phyloP scores from a whole-genome alignment of 495 filamentous ascomycete genomes.

The Rhypophila decipiens region DNA sequence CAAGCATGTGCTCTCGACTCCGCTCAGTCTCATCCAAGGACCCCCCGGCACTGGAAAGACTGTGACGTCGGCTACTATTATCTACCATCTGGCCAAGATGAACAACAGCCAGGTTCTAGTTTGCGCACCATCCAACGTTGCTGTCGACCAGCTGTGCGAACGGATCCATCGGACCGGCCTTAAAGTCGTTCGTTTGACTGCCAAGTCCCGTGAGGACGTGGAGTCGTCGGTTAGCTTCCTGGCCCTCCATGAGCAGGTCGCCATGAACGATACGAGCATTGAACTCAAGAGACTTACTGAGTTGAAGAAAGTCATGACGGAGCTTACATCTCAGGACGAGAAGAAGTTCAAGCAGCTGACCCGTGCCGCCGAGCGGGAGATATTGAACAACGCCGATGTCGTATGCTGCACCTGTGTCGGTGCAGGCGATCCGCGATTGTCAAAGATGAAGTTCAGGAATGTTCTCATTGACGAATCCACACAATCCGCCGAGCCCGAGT shows the following conservation, averaged over 20 bases:
- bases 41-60: slow-evolving; percentile 98
- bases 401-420: slow-evolving; percentile 99
- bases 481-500: slow-evolving; percentile 97
- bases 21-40: slow-evolving; percentile 92
- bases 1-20: slow-evolving; percentile 89
- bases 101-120: slow-evolving; percentile 93
- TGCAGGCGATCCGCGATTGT: slow-evolving; percentile 88
- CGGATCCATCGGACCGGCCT: slow-evolving; percentile 91
- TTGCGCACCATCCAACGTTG: slow-evolving; percentile 97
- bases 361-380: slow-evolving; percentile 89
- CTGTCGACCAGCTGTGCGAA: slow-evolving; percentile 97
- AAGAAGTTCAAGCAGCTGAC: slow-evolving; percentile 97
- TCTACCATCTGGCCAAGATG: slow-evolving; percentile 93
- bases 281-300: slow-evolving; percentile 87
- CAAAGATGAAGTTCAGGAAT: slow-evolving; percentile 96
- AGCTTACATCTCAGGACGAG: slow-evolving; percentile 92
- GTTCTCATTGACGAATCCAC: slow-evolving; percentile 98
- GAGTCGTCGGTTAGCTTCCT: slow-evolving; percentile 94
- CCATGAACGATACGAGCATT: slow-evolving; percentile 91
- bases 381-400: slow-evolving; percentile 91
- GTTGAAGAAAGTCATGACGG: slow-evolving; percentile 85
- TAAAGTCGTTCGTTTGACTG: slow-evolving; percentile 96
- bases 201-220: slow-evolving; percentile 97
- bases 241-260: slow-evolving; percentile 93
- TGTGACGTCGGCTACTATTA: slow-evolving; percentile 98